Base-by-base conservation (phyloP, 768 basidiomycete genomes). In the Macrolepiota albuminosa region DNA sequence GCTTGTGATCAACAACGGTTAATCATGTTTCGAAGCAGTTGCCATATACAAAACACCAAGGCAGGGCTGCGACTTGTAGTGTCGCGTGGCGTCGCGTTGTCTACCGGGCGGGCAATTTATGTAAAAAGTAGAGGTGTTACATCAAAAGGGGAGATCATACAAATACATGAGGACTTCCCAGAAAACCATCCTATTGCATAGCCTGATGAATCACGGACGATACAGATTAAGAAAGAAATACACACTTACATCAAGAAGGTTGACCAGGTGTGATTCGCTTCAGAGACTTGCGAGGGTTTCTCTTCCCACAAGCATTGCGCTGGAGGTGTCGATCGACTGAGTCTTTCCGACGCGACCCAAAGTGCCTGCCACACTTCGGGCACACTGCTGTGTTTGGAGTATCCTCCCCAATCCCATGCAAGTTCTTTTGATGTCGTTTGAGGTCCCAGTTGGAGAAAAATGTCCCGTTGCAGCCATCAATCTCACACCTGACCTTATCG, bases 371-470 rank as follows among this genome's bases (percentile, higher is more conserved):
- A 53, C 57, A 58, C 50, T 52, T 58, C 1, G 31, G 57, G 18
- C 57, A 58, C 10, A 43, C 49, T 4, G 50, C 50, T 18, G n/a
- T 6, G 4, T 24, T 49, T 11, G 21, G 10, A n/a, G 16, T 37
- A 4, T 49, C 51, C 14, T 31, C 43, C 45, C 53, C 58, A 21
- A 48, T 59, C 45, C 36, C 51, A 47, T 59, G 58, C 43, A 59
- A 6, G 14, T 47, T 54, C 45, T 37, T 54, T 29, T 37, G 42
- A 52, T 58, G 57, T n/a, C 58, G 58, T 33, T 46, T 46, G 26
- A 54, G 58, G 29, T 59, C 58, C 58, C 58, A 59, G 45, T 59
- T 59, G 6, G 58, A 59, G n/a, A 59, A 59, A 54, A 59, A 59
- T 7, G 52, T 47, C 13, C 51, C 37, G 29, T 31, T 36, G 37